phyloP scores from a whole-genome alignment of 148 eudicot genomes.

The Chenopodium album region DNA sequence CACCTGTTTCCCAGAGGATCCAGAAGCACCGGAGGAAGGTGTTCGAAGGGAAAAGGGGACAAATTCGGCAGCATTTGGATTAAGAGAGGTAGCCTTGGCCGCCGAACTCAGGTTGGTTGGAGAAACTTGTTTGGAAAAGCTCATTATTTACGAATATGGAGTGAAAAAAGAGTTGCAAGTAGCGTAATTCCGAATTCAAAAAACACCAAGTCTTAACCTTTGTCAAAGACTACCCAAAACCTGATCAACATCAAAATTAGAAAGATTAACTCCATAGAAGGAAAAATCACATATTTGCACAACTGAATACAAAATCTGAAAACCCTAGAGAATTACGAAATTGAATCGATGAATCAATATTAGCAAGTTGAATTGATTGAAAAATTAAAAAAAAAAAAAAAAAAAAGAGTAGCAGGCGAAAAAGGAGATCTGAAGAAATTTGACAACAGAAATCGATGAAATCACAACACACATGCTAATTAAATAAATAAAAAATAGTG shows the following conservation, averaged over 20 bases:
- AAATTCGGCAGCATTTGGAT: slow-evolving; percentile 94
- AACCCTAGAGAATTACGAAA: too few species aligned
- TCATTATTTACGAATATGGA: slow-evolving; percentile 49
- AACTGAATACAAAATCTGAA: too few species aligned
- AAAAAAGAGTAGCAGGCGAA: too few species aligned
- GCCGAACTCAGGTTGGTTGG: slow-evolving; percentile 33
- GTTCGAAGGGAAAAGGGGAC: slow-evolving; percentile 78
- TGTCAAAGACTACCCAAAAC: slow-evolving; percentile 35
- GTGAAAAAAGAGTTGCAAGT: slow-evolving; percentile 24
- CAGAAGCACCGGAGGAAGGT: slow-evolving; percentile 37
- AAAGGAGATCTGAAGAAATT: too few species aligned
- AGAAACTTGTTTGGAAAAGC: slow-evolving; percentile 59
- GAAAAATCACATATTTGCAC: too few species aligned
- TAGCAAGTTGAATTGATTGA: too few species aligned
- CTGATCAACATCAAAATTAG: slow-evolving; percentile 20
- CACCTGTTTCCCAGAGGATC: slow-evolving; percentile 53
- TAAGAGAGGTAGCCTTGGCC: slow-evolving; percentile 51
- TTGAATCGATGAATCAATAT: too few species aligned
- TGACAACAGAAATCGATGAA: too few species aligned
- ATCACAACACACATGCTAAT: too few species aligned
- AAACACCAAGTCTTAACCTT: not conserved
- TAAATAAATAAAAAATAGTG: too few species aligned
- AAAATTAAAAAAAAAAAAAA: too few species aligned
- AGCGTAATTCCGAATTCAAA: not conserved
- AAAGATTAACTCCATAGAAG: not conserved